Conservation (phyloP, 2,329 filamentous ascomycete genomes). For the Stagonosporopsis cucurbitacearum region DNA sequence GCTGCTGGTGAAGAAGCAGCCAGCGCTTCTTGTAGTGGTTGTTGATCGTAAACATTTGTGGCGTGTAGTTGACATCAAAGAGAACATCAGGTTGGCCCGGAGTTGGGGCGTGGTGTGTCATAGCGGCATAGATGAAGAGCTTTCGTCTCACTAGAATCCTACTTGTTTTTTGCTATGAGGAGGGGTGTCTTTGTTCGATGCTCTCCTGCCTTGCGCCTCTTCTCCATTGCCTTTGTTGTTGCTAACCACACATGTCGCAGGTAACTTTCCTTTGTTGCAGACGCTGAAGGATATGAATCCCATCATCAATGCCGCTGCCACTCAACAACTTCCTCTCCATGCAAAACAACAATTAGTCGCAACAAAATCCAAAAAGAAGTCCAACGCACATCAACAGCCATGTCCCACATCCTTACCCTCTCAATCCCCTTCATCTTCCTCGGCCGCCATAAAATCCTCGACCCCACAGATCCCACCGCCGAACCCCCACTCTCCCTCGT, state of each 20-base stretch:
- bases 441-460: background rate
- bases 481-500: background rate
- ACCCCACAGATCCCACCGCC: background rate
- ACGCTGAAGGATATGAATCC: background rate
- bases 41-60: background rate
- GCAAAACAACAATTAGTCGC: background rate
- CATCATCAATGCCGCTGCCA: background rate
- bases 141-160: background rate
- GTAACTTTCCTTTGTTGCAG: background rate
- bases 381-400: background rate
- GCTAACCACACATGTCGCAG: background rate
- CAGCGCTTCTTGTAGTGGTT: background rate
- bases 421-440: constrained; percentile 20
- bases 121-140: constrained; percentile 5
- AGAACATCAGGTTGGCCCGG: background rate
- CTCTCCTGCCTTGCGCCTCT: background rate
- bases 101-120: constrained; percentile 1
- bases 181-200: background rate
- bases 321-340: background rate
- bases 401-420: constrained; percentile 4
- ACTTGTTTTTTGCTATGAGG: background rate
- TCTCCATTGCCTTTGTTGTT: background rate
- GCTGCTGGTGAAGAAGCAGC: background rate
- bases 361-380: background rate
- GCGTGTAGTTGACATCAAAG: background rate